These are phyloP conservation scores for Ambrosiella beaveri DNA, from an alignment of 2,329 filamentous ascomycete species.

Conservation along the genomic window DNA sequence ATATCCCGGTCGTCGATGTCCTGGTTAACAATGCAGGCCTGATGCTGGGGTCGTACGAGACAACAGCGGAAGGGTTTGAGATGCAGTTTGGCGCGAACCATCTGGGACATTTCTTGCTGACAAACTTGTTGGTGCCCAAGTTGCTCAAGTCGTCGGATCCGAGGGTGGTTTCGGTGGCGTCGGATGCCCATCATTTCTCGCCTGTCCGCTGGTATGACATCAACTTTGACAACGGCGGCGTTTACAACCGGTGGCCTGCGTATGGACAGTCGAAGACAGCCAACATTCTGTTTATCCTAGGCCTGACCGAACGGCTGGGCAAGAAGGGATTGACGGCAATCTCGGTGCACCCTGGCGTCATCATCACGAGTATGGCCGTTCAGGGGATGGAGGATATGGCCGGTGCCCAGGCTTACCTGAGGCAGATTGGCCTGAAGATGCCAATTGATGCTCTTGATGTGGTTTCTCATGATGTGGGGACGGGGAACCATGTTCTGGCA, in stretches of 20 bases:
- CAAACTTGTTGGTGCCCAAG: constrained; percentile 21
- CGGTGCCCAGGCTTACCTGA: neutral
- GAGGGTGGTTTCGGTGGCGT: constrained; percentile 26
- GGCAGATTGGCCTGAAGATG: neutral
- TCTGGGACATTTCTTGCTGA: constrained; percentile 29
- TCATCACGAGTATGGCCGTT: constrained; percentile 11
- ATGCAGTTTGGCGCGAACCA: constrained; percentile 29
- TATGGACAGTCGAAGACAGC: constrained; percentile 20
- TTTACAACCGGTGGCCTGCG: constrained; percentile 15
- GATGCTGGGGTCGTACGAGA: constrained; percentile 20
- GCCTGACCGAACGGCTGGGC: constrained; percentile 12
- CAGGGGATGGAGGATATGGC: neutral
- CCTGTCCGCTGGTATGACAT: constrained; percentile 21
- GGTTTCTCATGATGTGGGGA: neutral
- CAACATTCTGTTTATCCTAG: constrained; percentile 17
- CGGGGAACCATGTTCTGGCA: neutral
- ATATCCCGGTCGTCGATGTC: constrained; percentile 17
- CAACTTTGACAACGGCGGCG: constrained; percentile 13
- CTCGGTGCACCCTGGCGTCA: constrained; percentile 15
- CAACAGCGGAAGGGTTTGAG: constrained; percentile 26
- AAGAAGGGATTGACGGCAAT: constrained; percentile 1
- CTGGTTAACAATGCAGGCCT: constrained; percentile 29
- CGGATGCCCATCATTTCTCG: constrained; percentile 18
- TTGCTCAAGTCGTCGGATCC: neutral
- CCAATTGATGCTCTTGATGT: neutral